Base-by-base conservation (phyloP, 352 stramenopile species). In the Elongisporangium prolatum region DNA sequence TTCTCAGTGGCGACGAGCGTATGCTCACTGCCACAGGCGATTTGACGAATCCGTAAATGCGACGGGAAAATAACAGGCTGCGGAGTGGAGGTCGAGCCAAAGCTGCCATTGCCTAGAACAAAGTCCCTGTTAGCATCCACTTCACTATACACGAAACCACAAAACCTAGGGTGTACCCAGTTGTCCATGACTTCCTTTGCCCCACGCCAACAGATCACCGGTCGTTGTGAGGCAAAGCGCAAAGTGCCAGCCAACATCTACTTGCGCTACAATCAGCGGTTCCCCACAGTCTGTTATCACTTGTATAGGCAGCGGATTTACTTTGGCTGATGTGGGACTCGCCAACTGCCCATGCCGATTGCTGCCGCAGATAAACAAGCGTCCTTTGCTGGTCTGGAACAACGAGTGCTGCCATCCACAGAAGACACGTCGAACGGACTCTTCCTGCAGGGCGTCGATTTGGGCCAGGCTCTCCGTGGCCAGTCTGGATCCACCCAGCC, bases 371-470 rank as follows among this genome's bases (percentile, higher is more conserved):
- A 74, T 72, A 44, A 75, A 83, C 0, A 92, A 65, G 13, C 73
- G 56, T 8, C 72, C 65, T n/a, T 49, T 59, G 0, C 11, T 44
- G 2, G 68, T 67, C 11, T 73, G 69, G 52, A 95, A 86, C 1
- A 89, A 61, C 3, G 85, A 90, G 54, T 95, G 83, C 55, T 95
- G 79, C 85, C 83, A 95, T 0, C 85, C 85, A 54, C 85, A 95
- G 17, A 72, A 79, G 10, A 93, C 83, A 5, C 58, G 48, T 13
- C n/a, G 21, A 44, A 84, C 57, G 21, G 17, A 21, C 1, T 16
- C 61, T 7, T 48, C 59, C 3, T 64, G 21, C n/a, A 82, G 64
- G 3, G 48, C 20, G 9, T 63, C 2, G 22, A 92, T 25, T 0
- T 50, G 56, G 8, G 64, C 68, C 14, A 80, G 85, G 14, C 38